Base-by-base conservation (phyloP, 352 stramenopile genomes). In the Globisporangium mamillatum region DNA sequence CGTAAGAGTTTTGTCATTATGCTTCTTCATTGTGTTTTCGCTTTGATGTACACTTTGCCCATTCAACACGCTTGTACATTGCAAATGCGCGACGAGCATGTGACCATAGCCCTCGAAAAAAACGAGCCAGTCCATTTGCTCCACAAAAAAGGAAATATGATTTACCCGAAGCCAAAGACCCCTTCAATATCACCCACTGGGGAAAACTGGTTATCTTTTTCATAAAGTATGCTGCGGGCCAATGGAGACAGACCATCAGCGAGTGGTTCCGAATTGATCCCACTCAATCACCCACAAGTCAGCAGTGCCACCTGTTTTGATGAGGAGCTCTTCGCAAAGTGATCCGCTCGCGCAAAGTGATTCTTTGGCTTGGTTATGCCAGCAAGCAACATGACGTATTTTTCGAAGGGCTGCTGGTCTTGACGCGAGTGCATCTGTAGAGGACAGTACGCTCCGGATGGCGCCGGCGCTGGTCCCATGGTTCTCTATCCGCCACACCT, bases 101-200 rank as follows among this genome's bases (percentile, higher is more conserved):
- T 41, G 41, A 48, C 4, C 41, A 48, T 9, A 14, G 29, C 29
- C 29, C 34, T 41, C 34, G 8, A 20, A 29, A 10, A 4, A 56
- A 56, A 56, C 29, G 50, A 60, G 54, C 36, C 27, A 60, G 54
- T 18, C 41, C 41, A 48, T 48, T 58, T 8, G 52, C 24, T 36
- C 10, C 9, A 36, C 14, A 58, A 20, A 29, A 36, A 25, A 25
- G 20, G 24, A 54, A 10, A 54, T 20, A 25, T 20, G 46, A 25
- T 22, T 54, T 16, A 18, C 8, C 22, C 50, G 3, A 12, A 14
- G 8, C 27, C 7, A 56, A 32, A 27, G 4, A n/a, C 27, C 10
- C 52, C 7, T 10, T 32, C 24, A 6, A 7, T 58, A 34, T 58
- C 10, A 10, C 53, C 53, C 53, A 41, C 53, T 24, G 53, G 25